A percentile compares a stretch with the other conserved stretches of the same genome.
phyloP scores from a whole-genome alignment of 2,329 filamentous ascomycete genomes.

The Phialocephala sp. region DNA sequence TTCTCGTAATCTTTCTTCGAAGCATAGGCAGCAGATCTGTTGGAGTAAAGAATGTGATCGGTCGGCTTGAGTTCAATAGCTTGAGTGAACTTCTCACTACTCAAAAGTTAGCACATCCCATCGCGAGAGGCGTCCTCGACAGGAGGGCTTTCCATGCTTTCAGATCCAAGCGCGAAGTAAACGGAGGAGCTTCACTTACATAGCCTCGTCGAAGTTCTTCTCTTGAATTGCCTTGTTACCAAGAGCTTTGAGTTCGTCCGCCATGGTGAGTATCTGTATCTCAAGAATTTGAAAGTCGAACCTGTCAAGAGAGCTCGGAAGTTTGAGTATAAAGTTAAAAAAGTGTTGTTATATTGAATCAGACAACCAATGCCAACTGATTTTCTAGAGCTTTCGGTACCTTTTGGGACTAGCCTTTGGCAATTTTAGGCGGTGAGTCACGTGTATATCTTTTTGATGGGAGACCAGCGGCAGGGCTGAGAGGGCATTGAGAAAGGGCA shows the following conservation, averaged over 20 bases:
- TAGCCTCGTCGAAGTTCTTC: slow-evolving; percentile 94
- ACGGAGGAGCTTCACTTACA: slow-evolving; percentile 66
- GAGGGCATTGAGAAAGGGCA: not conserved
- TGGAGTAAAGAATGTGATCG: slow-evolving; percentile 98
- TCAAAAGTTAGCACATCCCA: slow-evolving; percentile 24
- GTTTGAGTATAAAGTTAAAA: slow-evolving; percentile 2
- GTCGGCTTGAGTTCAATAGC: slow-evolving; percentile 85
- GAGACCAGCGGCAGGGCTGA: not conserved
- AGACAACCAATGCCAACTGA: slow-evolving; percentile 17
- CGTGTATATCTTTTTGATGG: not conserved
- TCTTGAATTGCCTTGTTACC: slow-evolving; percentile 98
- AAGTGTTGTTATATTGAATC: slow-evolving; percentile 2
- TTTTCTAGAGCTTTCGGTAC: slow-evolving; percentile 15
- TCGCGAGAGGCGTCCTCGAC: not conserved
- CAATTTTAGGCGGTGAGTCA: not conserved
- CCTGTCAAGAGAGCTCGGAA: not conserved
- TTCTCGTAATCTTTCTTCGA: slow-evolving; percentile 88
- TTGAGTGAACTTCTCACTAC: slow-evolving; percentile 89
- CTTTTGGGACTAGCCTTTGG: not conserved
- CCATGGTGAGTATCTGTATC: slow-evolving; percentile 42
- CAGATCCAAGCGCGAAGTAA: slow-evolving; percentile 20
- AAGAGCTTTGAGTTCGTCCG: slow-evolving; percentile 88
- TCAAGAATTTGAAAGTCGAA: not conserved
- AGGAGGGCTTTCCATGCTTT: too few species aligned
- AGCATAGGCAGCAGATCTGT: slow-evolving; percentile 86